Percentiles rank a stretch among this genome's conserved stretches.
These are phyloP conservation scores for Ilex aquifolium DNA, from an alignment of 257 asterid species.

Conservation along the genomic window DNA sequence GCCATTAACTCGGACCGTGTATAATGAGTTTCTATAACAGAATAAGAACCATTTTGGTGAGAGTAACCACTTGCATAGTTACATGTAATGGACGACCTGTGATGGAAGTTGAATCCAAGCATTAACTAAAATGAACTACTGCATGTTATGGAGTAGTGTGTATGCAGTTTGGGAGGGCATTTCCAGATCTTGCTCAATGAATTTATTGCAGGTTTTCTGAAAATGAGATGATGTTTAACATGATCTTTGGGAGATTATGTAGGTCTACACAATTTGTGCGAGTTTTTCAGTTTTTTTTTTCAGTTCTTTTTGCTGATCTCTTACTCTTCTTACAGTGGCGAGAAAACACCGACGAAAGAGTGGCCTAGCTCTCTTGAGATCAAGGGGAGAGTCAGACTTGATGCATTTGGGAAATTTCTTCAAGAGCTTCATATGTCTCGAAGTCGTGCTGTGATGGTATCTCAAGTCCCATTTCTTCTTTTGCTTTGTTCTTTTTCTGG, in stretches of 20 bases:
- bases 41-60: too few species aligned
- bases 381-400: slow-evolving; percentile 93
- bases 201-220: neutral
- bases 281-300: neutral
- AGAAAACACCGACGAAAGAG: slow-evolving; percentile 67
- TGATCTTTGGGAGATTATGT: neutral
- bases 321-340: slow-evolving; percentile 56
- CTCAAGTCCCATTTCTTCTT: slow-evolving; percentile 53
- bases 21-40: too few species aligned
- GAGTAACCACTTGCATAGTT: too few species aligned
- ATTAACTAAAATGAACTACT: too few species aligned
- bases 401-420: slow-evolving; percentile 84
- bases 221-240: neutral
- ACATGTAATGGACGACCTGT: too few species aligned
- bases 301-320: neutral
- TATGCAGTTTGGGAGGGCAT: neutral
- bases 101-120: too few species aligned
- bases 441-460: slow-evolving; percentile 99
- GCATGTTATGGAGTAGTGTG: too few species aligned
- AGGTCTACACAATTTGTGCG: neutral
- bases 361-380: slow-evolving; percentile 88
- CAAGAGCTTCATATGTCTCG: slow-evolving; percentile 93
- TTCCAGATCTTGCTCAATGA: neutral
- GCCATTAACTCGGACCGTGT: too few species aligned
- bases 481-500: slow-evolving; percentile 30